Evolutionary conservation across 176 grass and related monocot genomes (phyloP), one percentile per base, ranked within the genome.

Genomic region (bread wheat (Triticum aestivum)): DNA sequence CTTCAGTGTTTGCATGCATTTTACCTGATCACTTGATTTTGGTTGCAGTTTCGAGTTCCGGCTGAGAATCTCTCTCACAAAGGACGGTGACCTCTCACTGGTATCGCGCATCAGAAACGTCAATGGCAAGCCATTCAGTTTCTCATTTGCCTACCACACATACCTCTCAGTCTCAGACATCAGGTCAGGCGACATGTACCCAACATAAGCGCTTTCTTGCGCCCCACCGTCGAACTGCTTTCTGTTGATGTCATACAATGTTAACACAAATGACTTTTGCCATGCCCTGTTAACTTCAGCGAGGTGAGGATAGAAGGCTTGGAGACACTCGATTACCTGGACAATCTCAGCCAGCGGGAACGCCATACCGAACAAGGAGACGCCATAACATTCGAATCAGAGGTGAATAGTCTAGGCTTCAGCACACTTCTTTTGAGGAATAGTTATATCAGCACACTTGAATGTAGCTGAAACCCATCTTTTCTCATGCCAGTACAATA

Each of bases 111-210:
- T 96, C 73, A 91, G 93, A 87, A 98, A 98, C 80, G 89, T 98
- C n/a, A 91, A 96, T 80, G 93, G 88, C 59, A 98, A 89, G 90
- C 78, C 93, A 77, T 98, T 98, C 81, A 94, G 84, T 86, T 98
- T 96, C 86, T 98, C 96, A 65, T 98, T 98, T 91, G 96, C 83
- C 65, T 98, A 98, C 69, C 96, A 98, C 79, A 98, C 96, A 20
- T 96, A 98, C 14, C 87, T 98, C 21, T 95, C 90, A 37, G 91
- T 98, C 84, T 98, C 96, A 78, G 96, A 98, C 44, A 98, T 98
- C 91, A 95, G 93, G 96, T 96, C 69, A n/a, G 77, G 8, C 18
- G 81, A 81, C 88, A 14, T 45, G 54, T 65, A 29, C 70, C n/a
- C 18, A 15, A 2, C 49, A 80, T 26, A 32, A 35, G 11, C 18